Percentiles rank a stretch among this genome's conserved stretches.
Conservation (phyloP, 1,284 basidiomycete species). For the Retiboletus flavoniger region DNA sequence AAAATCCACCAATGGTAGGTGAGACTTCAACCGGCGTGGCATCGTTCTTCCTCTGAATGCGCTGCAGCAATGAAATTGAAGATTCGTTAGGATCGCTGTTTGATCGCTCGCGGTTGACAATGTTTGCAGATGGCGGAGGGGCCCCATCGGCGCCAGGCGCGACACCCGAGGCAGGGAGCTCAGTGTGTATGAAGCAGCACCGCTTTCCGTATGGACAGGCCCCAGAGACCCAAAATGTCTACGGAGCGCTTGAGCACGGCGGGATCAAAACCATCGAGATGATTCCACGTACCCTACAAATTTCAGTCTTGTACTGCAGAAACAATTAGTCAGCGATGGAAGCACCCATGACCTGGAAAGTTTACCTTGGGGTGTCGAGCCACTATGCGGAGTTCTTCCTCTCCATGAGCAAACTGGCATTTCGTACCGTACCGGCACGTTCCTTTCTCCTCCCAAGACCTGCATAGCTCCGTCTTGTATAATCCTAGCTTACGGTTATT, state of each 20-base stretch:
- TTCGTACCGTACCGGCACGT: constrained; percentile 83
- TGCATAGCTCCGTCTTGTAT: constrained; percentile 90
- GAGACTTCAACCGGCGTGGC: constrained; percentile 48
- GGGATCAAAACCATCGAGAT: constrained; percentile 7
- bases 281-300: constrained; percentile 68
- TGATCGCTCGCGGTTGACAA: constrained; percentile 66
- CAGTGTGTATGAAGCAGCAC: constrained; percentile 89
- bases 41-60: constrained; percentile 67
- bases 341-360: constrained; percentile 5
- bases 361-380: constrained; percentile 82
- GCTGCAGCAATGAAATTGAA: constrained; percentile 67
- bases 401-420: constrained; percentile 90
- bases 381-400: constrained; percentile 80
- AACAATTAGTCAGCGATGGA: constrained; percentile 14
- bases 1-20: constrained; percentile 44
- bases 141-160: constrained; percentile 49
- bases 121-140: constrained; percentile 48
- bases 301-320: constrained; percentile 84
- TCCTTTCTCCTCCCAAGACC: constrained; percentile 93
- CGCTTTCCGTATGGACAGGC: constrained; percentile 88
- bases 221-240: constrained; percentile 91
- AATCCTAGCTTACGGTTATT: constrained; percentile 85
- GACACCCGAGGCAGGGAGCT: constrained; percentile 64
- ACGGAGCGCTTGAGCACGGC: constrained; percentile 18
- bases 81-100: constrained; percentile 76